Percentiles rank a stretch among this genome's conserved stretches.
These are phyloP conservation scores for Rhododendron ferrugineum DNA, from an alignment of 148 eudicot species.

Conservation along the genomic window DNA sequence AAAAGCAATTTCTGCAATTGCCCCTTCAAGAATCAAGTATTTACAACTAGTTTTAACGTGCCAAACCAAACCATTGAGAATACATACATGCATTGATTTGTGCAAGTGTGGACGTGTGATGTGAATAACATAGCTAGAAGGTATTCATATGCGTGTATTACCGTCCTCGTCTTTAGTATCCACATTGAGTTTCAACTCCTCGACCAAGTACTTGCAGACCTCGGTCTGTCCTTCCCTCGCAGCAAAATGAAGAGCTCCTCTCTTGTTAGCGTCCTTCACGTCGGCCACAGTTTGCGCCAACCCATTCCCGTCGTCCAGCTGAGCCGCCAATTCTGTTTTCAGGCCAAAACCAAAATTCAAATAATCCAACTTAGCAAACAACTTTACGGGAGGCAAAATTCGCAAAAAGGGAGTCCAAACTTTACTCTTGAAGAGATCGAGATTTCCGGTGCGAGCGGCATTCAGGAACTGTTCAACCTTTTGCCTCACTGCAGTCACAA, in stretches of 20 bases:
- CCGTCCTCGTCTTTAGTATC: conserved; percentile 89
- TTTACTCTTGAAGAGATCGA: conserved; percentile 62
- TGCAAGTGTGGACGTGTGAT: neutral
- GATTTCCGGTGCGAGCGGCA: conserved; percentile 72
- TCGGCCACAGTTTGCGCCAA: conserved; percentile 61
- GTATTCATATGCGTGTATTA: conserved; percentile 7
- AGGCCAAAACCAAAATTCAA: neutral
- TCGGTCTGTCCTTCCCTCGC: conserved; percentile 87
- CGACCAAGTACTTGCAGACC: conserved; percentile 84
- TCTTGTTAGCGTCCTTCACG: conserved; percentile 85
- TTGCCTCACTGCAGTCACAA: conserved; percentile 47
- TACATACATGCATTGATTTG: neutral
- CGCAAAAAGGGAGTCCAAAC: neutral
- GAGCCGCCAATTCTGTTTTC: conserved; percentile 50
- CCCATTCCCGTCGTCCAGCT: conserved; percentile 88
- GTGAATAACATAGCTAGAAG: neutral
- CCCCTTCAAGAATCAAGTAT: no score
- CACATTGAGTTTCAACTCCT: conserved; percentile 83
- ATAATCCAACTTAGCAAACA: neutral
- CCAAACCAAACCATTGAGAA: no score
- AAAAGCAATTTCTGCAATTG: no score
- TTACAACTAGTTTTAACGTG: no score
- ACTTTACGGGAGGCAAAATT: neutral
- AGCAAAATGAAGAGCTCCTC: conserved; percentile 94
- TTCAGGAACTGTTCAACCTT: conserved; percentile 70